A percentile compares a stretch with the other conserved stretches of the same genome.
phyloP scores from a whole-genome alignment of 2,329 filamentous ascomycete genomes.

The Eutypa lata region DNA sequence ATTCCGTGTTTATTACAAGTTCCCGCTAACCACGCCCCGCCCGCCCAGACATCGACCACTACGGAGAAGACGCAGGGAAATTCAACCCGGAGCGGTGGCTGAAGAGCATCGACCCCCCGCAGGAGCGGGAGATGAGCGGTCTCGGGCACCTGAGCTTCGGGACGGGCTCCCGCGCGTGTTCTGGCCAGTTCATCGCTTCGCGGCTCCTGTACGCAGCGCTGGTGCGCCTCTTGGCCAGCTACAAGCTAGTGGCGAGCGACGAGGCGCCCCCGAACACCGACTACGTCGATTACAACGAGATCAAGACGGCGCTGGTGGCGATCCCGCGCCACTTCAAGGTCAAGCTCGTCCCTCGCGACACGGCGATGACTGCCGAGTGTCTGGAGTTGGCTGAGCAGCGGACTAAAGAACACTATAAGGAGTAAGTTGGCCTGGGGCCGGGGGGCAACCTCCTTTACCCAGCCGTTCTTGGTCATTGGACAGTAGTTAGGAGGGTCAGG shows the following conservation, averaged over 20 bases:
- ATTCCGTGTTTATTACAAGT: too few relatives aligned
- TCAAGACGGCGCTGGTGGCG: conserved; percentile 57
- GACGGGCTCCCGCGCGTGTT: conserved; percentile 48
- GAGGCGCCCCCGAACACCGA: conserved; percentile 55
- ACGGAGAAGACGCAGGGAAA: conserved; percentile 38
- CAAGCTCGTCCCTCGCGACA: conserved; percentile 50
- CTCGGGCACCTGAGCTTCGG: conserved; percentile 48
- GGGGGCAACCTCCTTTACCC: too few relatives aligned
- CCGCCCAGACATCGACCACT: conserved; percentile 43
- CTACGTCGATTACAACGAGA: conserved; percentile 60
- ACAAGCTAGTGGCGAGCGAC: conserved; percentile 46
- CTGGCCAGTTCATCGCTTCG: conserved; percentile 48
- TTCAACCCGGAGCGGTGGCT: conserved; percentile 52
- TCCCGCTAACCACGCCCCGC: conserved; percentile 26
- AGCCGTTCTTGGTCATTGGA: too few relatives aligned
- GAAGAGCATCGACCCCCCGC: conserved; percentile 28
- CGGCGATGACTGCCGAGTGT: conserved; percentile 33
- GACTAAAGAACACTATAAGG: conserved; percentile 47
- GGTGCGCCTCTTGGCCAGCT: conserved; percentile 45
- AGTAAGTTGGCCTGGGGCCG: conserved; percentile 22
- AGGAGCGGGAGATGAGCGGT: conserved; percentile 26
- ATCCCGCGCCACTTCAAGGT: conserved; percentile 59
- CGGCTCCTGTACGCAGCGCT: conserved; percentile 48
- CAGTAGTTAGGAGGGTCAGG: too few relatives aligned
- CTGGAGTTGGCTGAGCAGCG: conserved; percentile 39